phyloP scores from a whole-genome alignment of 495 filamentous ascomycete species.

The Penicillium longicatenatum region DNA sequence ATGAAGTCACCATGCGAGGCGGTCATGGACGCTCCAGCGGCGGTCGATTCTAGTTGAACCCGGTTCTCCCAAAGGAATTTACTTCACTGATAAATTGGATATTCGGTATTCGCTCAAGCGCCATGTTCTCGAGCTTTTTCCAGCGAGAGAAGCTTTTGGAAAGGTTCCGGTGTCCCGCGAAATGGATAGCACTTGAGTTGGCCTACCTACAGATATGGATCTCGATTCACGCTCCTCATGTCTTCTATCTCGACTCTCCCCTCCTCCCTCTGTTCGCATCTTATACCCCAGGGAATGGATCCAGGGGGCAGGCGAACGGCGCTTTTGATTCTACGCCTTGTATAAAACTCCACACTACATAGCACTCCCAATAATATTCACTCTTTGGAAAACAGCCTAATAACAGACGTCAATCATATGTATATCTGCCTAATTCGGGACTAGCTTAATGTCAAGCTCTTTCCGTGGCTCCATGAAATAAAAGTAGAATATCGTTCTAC shows the following conservation, averaged over 20 bases:
- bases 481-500: too few relatives aligned
- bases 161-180: background rate
- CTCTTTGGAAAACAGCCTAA: background rate
- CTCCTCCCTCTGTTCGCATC: slow-evolving; percentile 24
- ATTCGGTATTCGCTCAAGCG: background rate
- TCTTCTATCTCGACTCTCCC: slow-evolving; percentile 21
- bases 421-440: background rate
- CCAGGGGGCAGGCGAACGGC: slow-evolving; percentile 25
- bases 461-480: too few relatives aligned
- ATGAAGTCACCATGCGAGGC: slow-evolving; percentile 36
- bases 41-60: slow-evolving; percentile 35
- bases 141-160: background rate
- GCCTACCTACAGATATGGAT: background rate
- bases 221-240: slow-evolving; percentile 12
- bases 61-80: background rate
- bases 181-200: background rate
- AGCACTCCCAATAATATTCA: slow-evolving; percentile 17
- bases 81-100: background rate
- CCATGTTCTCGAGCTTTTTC: background rate
- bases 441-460: too few relatives aligned
- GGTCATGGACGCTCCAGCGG: slow-evolving; percentile 34
- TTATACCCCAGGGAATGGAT: slow-evolving; percentile 30
- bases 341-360: slow-evolving; percentile 26
- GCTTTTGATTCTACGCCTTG: slow-evolving; percentile 20
- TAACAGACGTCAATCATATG: background rate